Evolutionary conservation across 2,329 filamentous ascomycete species (phyloP).

Genomic region (Gremmenia infestans): DNA sequence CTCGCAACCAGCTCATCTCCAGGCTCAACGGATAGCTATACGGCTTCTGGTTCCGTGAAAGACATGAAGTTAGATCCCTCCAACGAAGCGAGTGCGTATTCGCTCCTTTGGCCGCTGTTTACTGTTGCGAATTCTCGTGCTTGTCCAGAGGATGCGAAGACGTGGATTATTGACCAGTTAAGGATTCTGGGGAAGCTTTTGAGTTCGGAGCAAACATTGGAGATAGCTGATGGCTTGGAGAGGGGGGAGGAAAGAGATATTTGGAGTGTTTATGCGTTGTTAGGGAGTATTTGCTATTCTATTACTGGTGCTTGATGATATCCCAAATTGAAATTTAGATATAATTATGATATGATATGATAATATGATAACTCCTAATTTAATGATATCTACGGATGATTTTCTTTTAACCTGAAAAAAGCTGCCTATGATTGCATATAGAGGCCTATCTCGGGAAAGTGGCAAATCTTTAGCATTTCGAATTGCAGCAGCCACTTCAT

Average conservation of each 20-base stretch:
- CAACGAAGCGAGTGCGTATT: neutral
- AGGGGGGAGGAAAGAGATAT: neutral
- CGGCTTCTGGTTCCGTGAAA: neutral
- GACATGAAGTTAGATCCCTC: neutral
- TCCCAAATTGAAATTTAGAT: neutral
- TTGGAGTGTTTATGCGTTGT: conserved; percentile 4
- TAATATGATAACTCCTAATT: too few relatives aligned
- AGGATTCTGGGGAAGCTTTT: neutral
- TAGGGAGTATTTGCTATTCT: conserved; percentile 5
- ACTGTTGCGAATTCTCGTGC: neutral
- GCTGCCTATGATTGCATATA: too few relatives aligned
- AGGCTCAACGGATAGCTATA: neutral
- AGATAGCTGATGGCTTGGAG: neutral
- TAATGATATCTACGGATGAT: too few relatives aligned
- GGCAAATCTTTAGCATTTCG: too few relatives aligned
- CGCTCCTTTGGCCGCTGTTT: conserved; percentile 10
- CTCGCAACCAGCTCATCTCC: neutral
- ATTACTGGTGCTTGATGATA: neutral
- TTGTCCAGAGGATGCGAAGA: neutral
- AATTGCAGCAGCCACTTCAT: too few relatives aligned
- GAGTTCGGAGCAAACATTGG: neutral
- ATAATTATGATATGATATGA: too few relatives aligned
- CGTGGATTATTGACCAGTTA: conserved; percentile 3
- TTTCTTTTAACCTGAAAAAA: too few relatives aligned
- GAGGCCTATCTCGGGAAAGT: too few relatives aligned